A percentile compares a stretch with the other conserved stretches of the same genome.
Conservation (phyloP, 371 early-diverging fungal genomes). For the Dentiscutata heterogama region DNA sequence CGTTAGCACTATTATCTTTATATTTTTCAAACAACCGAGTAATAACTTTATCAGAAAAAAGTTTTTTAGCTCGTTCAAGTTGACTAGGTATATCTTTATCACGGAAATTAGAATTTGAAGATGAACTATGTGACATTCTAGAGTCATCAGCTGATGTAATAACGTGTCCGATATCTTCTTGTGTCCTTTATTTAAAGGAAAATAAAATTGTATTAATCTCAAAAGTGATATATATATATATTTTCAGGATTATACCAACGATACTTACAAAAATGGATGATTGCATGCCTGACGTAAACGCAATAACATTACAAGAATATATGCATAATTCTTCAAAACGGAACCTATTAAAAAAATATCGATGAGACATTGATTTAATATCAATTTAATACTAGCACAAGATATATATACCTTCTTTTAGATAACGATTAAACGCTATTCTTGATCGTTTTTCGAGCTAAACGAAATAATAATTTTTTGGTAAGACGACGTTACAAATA, state of each 20-base stretch:
- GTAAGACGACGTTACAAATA: too few relatives aligned
- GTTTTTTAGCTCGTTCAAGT: not conserved
- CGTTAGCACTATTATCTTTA: not conserved
- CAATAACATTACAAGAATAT: not conserved
- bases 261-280: slow-evolving; percentile 14
- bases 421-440: slow-evolving; percentile 55
- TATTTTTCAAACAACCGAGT: not conserved
- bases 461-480: not conserved
- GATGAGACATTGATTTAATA: too few relatives aligned
- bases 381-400: too few relatives aligned
- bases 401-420: slow-evolving; percentile 49
- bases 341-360: slow-evolving; percentile 36
- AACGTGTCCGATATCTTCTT: not conserved
- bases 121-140: not conserved
- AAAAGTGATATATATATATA: not conserved
- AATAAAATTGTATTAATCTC: not conserved
- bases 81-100: not conserved
- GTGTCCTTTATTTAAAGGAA: not conserved
- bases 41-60: not conserved
- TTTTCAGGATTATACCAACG: not conserved
- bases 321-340: slow-evolving; percentile 46
- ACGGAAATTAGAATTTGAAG: not conserved
- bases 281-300: slow-evolving; percentile 15
- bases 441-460: slow-evolving; percentile 60
- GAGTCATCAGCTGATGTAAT: not conserved